Evolutionary conservation across 495 filamentous ascomycete genomes (phyloP), one percentile per base, ranked within the genome.

Genomic region (Daldinia childiae): DNA sequence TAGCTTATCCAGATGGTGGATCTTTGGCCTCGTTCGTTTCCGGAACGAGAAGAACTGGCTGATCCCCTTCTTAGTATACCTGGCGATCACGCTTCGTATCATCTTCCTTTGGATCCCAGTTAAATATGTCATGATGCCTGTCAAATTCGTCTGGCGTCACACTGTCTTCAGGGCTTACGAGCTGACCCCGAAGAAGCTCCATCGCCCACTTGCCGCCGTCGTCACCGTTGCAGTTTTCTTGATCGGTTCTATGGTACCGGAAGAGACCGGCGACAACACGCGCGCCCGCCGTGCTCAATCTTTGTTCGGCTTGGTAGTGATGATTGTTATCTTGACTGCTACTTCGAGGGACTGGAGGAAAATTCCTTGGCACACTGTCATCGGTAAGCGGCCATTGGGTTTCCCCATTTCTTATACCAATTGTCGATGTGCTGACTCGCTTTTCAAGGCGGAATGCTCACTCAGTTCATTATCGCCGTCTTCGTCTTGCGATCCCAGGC

Each of bases 281-380:
- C 87, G 93, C 24, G 88, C 82, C 48, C 92, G 92, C 77, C 90
- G 93, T 36, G 92, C 90, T 12, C 85, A 97, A 69, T 92, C 91
- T 74, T 79, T 95, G 26, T 93, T 96, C 61, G 94, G 94, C 21
- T 82, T 97, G 3, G 66, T 88, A 7, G 90, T 97, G 26, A 89
- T 94, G 79, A 82, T 97, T 66, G 80, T 76, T 56, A 43, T 80
- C 1, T 84, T 97, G 61, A 94, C 87, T 77, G 72, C 74, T 32
- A 94, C 92, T 2, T 95, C 92, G 29, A 86, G 84, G 58, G 86
- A 93, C 77, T 87, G 90, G 60, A 89, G 84, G 69, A 83, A 82
- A n/a, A 87, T 93, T 58, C 84, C 87, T n/a, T 93, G 91, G 91
- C 91, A 95, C 72, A 93, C 94, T 0, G 93, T 97, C 61, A 92